Base-by-base conservation (phyloP, 495 filamentous ascomycete species). In the Xylaria acuta region DNA sequence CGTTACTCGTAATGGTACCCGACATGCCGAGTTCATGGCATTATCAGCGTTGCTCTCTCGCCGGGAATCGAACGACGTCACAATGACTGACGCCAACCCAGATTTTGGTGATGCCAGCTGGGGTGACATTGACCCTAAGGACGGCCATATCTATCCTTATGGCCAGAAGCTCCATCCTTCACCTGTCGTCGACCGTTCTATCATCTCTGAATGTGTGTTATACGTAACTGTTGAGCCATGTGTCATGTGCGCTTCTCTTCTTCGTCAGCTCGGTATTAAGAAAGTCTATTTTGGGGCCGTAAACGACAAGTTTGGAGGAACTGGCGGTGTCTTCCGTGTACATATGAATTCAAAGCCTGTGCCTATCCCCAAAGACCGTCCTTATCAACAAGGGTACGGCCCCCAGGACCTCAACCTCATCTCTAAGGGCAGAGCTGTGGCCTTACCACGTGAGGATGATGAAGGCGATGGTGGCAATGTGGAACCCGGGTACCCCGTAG, bases 191-290 rank as follows among this genome's bases (percentile, higher is more conserved):
- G 67, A 79, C 64, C 84, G 85, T 7, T 85, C 84, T 9, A 84
- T 93, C 66, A 84, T 98, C 73, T 77, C 81, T 34, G 87, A 92
- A 49, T 93, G 92, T 53, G 90, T 92, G 75, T 88, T 98, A 38
- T 99, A 99, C 79, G 96, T 99, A 41, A 98, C 96, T 0, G 95
- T 98, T 63, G 96, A 99, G 79, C 96, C 96, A 2, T 99, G 96
- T 79, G 90, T 99, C 76, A 99, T 99, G 96, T 99, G 96, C 77
- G 95, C 96, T 2, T 94, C 93, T n/a, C 88, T 94, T 36, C 86
- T 99, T 40, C 90, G 92, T 38, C 97, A 98, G 79, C 89, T 94
- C 65, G 85, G 88, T 7, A 91, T 99, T 77, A 86, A 91, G 67
- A 89, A 87, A 65, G 96, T 98, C 2, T 98, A 93, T 81, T 98